Conservation (phyloP, 768 basidiomycete species). For the Suillus subalutaceus region DNA sequence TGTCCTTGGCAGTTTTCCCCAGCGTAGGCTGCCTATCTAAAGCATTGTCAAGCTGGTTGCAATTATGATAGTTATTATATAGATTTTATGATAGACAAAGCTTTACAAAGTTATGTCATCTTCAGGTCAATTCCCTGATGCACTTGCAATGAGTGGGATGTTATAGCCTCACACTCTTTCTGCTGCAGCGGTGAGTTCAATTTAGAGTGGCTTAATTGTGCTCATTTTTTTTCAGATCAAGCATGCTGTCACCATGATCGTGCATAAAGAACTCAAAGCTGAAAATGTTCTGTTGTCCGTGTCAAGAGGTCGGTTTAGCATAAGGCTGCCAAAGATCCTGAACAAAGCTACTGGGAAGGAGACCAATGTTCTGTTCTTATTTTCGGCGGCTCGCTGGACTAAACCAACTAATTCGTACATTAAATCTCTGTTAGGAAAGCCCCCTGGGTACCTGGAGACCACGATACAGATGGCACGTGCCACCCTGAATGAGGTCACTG, state of each 20-base stretch:
- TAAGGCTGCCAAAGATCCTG: slow-evolving; percentile 7
- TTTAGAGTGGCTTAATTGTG: neutral
- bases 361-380: slow-evolving; percentile 1
- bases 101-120: too few species aligned
- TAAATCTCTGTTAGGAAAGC: neutral
- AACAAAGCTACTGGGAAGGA: slow-evolving; percentile 4
- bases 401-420: neutral
- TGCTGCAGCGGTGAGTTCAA: neutral
- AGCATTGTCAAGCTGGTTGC: too few species aligned
- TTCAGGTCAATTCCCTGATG: too few species aligned
- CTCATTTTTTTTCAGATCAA: neutral
- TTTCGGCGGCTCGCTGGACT: neutral
- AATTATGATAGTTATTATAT: too few species aligned
- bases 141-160: slow-evolving; percentile 10
- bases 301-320: neutral
- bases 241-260: neutral
- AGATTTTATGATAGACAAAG: too few species aligned
- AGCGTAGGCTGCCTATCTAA: too few species aligned
- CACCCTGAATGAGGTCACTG: neutral
- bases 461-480: neutral
- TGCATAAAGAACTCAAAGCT: neutral
- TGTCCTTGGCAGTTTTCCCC: too few species aligned
- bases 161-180: neutral
- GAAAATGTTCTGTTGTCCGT: neutral
- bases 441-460: neutral